Conservation (phyloP, 768 basidiomycete genomes). For the Piloderma croceum region DNA sequence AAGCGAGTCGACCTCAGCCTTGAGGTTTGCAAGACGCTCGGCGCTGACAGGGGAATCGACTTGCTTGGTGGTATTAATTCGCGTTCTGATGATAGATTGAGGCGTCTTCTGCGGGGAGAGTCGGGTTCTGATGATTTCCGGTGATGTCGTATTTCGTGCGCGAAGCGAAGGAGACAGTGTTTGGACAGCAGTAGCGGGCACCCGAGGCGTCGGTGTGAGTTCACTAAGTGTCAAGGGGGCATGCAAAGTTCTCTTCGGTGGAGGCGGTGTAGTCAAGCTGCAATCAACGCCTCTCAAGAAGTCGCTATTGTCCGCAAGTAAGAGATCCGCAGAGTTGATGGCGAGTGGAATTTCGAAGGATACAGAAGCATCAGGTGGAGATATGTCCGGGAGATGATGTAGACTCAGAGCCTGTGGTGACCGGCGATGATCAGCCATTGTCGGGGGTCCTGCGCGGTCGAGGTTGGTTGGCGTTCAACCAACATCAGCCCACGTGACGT, state of each 20-base stretch:
- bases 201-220: constrained; percentile 32
- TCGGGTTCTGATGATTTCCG: constrained; percentile 5
- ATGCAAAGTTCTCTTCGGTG: constrained; percentile 19
- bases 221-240: constrained; percentile 36
- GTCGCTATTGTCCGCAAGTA: constrained; percentile 39
- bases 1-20: too few relatives aligned
- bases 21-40: background rate
- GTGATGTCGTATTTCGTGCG: background rate
- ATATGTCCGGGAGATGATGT: constrained; percentile 50
- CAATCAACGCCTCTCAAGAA: constrained; percentile 40
- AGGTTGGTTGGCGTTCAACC: too few relatives aligned
- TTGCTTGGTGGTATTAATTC: constrained; percentile 12
- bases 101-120: constrained; percentile 13
- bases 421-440: too few relatives aligned
- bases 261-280: constrained; percentile 31
- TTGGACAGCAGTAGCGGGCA: constrained; percentile 13
- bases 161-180: background rate
- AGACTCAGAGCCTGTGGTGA: too few relatives aligned
- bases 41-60: background rate
- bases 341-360: constrained; percentile 47
- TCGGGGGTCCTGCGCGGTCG: too few relatives aligned
- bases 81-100: constrained; percentile 16
- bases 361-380: constrained; percentile 38
- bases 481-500: too few relatives aligned
- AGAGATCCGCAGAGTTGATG: constrained; percentile 22